Evolutionary conservation across 345 rosid genomes (phyloP).

Genomic region (Viola odorata): DNA sequence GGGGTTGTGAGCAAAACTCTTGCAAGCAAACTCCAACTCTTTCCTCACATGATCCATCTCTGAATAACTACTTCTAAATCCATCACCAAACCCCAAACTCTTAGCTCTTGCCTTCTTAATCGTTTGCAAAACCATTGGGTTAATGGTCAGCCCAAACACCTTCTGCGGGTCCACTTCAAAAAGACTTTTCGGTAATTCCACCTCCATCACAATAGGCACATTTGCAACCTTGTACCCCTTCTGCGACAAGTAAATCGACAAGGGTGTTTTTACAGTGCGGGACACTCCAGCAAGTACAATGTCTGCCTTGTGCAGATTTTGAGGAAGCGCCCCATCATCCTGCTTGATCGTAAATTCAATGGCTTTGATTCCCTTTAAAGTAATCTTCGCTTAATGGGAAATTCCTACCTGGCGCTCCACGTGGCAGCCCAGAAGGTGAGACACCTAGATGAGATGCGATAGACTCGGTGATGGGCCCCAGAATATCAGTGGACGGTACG

Average conservation of each 20-base stretch:
- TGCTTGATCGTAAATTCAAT: conserved; percentile 88
- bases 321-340: conserved; percentile 78
- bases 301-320: conserved; percentile 63
- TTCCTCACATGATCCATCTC: conserved; percentile 66
- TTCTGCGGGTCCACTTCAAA: conserved; percentile 61
- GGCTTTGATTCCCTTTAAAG: conserved; percentile 60
- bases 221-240: conserved; percentile 86
- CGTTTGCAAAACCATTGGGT: conserved; percentile 62
- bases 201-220: conserved; percentile 72
- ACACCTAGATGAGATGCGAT: conserved; percentile 76
- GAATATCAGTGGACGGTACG: conserved; percentile 58
- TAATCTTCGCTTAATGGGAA: conserved; percentile 59
- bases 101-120: conserved; percentile 73
- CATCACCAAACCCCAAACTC: conserved; percentile 53
- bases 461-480: conserved; percentile 85
- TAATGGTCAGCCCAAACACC: conserved; percentile 70
- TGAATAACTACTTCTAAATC: conserved; percentile 52
- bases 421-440: conserved; percentile 76
- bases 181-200: conserved; percentile 55
- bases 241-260: conserved; percentile 75
- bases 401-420: conserved; percentile 55
- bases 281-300: conserved; percentile 79
- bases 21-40: conserved; percentile 63
- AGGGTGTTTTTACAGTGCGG: conserved; percentile 78
- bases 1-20: conserved; percentile 66